phyloP scores from a whole-genome alignment of 495 filamentous ascomycete species.

The Aspergillus affinis region DNA sequence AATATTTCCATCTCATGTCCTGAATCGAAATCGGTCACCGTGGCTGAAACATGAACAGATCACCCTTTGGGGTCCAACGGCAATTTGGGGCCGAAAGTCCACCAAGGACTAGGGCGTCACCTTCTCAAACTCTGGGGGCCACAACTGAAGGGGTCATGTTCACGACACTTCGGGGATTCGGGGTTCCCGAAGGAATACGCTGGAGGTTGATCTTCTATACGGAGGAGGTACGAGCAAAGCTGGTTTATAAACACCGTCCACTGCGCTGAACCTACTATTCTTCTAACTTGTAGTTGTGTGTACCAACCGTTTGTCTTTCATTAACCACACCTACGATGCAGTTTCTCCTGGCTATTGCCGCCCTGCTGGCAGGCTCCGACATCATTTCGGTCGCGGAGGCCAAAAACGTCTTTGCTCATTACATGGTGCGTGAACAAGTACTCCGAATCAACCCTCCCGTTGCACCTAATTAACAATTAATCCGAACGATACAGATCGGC shows the following conservation, averaged over 20 bases:
- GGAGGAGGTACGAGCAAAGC: not conserved
- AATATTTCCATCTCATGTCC: too few relatives aligned
- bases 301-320: not conserved
- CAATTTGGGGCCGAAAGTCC: not conserved
- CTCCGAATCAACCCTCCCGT: not conserved
- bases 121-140: not conserved
- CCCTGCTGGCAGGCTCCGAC: not conserved
- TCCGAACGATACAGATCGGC: slow-evolving; percentile 17
- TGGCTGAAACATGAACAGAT: not conserved
- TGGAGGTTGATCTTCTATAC: not conserved
- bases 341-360: not conserved
- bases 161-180: not conserved
- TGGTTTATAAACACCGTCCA: not conserved
- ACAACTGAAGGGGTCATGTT: not conserved
- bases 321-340: not conserved
- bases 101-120: not conserved
- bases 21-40: too few relatives aligned
- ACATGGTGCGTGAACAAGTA: slow-evolving; percentile 28
- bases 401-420: slow-evolving; percentile 28
- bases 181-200: not conserved
- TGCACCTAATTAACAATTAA: too few relatives aligned
- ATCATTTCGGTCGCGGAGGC: not conserved
- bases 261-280: too few relatives aligned
- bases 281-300: too few relatives aligned
- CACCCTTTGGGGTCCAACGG: not conserved